Percentiles rank a stretch among this genome's conserved stretches.
phyloP scores from a whole-genome alignment of 192 early-diverging fungal genomes.

The Coemansia sp. region DNA sequence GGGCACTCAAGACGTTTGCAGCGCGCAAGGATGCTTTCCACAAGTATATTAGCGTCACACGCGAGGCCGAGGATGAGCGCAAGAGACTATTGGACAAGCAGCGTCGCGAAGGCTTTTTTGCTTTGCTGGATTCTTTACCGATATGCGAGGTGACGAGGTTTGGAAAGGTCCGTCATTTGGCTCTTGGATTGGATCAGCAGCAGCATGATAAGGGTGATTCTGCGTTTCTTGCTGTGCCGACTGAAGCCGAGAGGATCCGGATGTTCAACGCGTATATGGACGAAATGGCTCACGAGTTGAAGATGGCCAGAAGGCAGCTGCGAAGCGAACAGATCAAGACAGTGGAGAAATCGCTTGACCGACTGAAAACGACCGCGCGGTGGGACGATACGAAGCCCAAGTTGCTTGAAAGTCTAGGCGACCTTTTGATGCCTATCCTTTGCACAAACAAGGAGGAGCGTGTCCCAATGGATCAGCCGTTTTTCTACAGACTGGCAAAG shows the following conservation, averaged over 20 bases:
- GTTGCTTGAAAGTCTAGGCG: constrained; percentile 23
- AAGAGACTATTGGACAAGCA: constrained; percentile 20
- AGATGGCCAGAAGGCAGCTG: constrained; percentile 61
- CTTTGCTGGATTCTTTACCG: constrained; percentile 56
- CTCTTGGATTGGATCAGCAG: constrained; percentile 16
- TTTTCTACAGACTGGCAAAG: constrained; percentile 7
- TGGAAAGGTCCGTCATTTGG: constrained; percentile 53
- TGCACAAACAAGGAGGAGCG: constrained; percentile 14
- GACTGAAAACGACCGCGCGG: constrained; percentile 13
- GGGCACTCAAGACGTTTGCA: constrained; percentile 72
- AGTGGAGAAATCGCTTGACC: constrained; percentile 16
- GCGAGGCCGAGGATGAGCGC: constrained; percentile 58
- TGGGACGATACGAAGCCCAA: constrained; percentile 31
- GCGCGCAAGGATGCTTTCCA: constrained; percentile 87
- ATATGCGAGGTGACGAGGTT: constrained; percentile 64
- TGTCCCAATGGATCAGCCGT: constrained; percentile 20
- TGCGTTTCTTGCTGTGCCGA: constrained; percentile 63
- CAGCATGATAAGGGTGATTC: constrained; percentile 55
- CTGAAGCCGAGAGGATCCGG: constrained; percentile 62
- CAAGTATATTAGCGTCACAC: constrained; percentile 58
- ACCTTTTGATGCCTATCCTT: constrained; percentile 41
- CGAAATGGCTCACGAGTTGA: constrained; percentile 67
- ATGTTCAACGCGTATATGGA: constrained; percentile 78
- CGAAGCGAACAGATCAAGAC: constrained; percentile 67
- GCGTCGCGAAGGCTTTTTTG: constrained; percentile 60